These are phyloP conservation scores for Hypoxylon sp. DNA, from an alignment of 2,329 filamentous ascomycete species.

Conservation along the genomic window DNA sequence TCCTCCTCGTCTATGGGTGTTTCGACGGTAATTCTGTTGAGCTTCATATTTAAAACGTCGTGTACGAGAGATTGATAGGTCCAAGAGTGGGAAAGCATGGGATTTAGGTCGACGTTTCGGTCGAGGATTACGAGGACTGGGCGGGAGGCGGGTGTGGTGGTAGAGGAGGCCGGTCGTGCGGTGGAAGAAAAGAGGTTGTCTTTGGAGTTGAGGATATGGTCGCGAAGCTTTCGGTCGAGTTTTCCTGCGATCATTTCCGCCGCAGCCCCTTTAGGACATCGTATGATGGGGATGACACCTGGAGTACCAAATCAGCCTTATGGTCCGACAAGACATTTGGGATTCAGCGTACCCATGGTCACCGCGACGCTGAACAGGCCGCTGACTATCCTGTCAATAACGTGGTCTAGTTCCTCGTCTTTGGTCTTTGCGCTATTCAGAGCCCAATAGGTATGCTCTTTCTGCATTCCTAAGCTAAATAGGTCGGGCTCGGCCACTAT, in stretches of 20 bases:
- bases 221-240: conserved; percentile 92
- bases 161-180: conserved; percentile 68
- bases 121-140: conserved; percentile 95
- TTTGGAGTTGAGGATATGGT: conserved; percentile 97
- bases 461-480: conserved; percentile 93
- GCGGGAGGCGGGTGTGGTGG: conserved; percentile 76
- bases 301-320: conserved; percentile 34
- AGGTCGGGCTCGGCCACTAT: conserved; percentile 95
- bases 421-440: conserved; percentile 92
- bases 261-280: conserved; percentile 91
- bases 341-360: conserved; percentile 81
- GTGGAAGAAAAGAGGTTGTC: conserved; percentile 89
- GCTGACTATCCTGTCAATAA: conserved; percentile 92
- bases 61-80: conserved; percentile 78
- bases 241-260: conserved; percentile 95
- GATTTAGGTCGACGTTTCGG: conserved; percentile 93
- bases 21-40: conserved; percentile 95
- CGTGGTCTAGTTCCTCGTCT: conserved; percentile 87
- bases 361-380: conserved; percentile 98
- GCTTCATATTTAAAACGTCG: conserved; percentile 79
- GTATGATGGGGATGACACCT: conserved; percentile 94
- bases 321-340: conserved; percentile 37
- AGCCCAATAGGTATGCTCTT: conserved; percentile 92
- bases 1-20: conserved; percentile 82
- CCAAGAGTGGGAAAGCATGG: conserved; percentile 99